A percentile compares a stretch with the other conserved stretches of the same genome.
Conservation (phyloP, 768 basidiomycete species). For the Leccinum broughii region DNA sequence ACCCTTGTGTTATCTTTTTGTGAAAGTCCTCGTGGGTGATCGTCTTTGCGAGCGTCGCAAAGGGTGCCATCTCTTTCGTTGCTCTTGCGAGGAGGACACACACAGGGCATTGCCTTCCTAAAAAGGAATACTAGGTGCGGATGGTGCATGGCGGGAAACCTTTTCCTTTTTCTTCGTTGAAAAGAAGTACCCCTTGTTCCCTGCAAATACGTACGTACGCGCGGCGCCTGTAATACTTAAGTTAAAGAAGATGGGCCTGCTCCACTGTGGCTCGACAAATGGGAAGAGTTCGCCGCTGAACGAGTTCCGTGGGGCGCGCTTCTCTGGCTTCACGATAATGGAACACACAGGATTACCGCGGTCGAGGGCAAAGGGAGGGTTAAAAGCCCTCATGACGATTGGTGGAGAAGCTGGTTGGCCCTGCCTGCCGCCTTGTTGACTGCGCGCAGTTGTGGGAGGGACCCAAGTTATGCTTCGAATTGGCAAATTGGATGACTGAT, state of each 20-base stretch:
- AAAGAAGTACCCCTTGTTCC: not conserved
- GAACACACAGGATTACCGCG: constrained; percentile 33
- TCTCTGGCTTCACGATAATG: constrained; percentile 23
- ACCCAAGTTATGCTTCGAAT: constrained; percentile 27
- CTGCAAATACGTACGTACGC: not conserved
- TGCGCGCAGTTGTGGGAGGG: constrained; percentile 18
- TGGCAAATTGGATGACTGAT: constrained; percentile 30
- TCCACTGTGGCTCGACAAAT: constrained; percentile 23
- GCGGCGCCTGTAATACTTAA: no score
- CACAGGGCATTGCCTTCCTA: no score
- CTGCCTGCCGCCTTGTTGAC: constrained; percentile 10
- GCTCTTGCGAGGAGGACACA: not conserved
- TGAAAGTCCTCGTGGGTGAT: constrained; percentile 42
- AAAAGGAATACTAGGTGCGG: no score
- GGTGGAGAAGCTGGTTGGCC: constrained; percentile 16
- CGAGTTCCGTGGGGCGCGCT: constrained; percentile 19
- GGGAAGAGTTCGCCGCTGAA: constrained; percentile 13
- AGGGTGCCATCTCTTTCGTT: constrained; percentile 29
- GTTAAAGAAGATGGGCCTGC: not conserved
- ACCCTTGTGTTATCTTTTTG: constrained; percentile 23
- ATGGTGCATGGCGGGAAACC: not conserved
- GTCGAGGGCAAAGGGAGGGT: constrained; percentile 26
- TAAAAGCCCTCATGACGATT: constrained; percentile 16
- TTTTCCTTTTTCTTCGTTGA: not conserved
- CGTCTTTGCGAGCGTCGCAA: constrained; percentile 29